Evolutionary conservation across 768 basidiomycete genomes (phyloP), one percentile per base, ranked within the genome.

Genomic region (Tubosaeta sp.): DNA sequence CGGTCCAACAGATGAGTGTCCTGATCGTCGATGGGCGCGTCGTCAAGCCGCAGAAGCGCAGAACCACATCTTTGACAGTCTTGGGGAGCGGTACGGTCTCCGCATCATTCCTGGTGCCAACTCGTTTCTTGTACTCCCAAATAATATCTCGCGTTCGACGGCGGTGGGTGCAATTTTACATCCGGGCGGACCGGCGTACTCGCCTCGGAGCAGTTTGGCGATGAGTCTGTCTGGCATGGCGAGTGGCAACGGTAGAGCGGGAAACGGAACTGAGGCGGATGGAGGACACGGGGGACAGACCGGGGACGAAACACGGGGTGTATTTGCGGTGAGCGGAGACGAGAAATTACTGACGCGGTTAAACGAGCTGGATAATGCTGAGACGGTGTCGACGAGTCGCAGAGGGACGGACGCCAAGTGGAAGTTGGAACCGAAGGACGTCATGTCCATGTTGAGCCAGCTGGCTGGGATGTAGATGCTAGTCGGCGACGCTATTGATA

Each of bases 31-130:
- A 49, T 94, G 91, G 91, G 91, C 90, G 0, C 78, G 86, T 29
- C 73, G 91, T 19, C 90, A 93, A 63, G 91, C 91, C 1, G 88
- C 89, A 0, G 90, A 92, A 64, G 91, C 91, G 19, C 91, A 93
- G 69, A 94, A 94, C 68, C 91, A 93, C 60, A 89, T 92, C 55
- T 92, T 90, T 62, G 90, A 91, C 65, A 87, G 85, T 58, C 81
- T 90, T 30, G 89, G 89, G 36, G 89, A 91, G 63, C 82, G 86
- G 0, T 91, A 87, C 61, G 86, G 87, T 1, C 71, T 93, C 9
- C 83, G 90, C 21, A 91, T 91, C 61, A 87, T 92, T 45, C 90
- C 90, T 0, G 88, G 87, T 2, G 72, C 78, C 48, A 89, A 84
- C 66, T 80, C 79, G 44, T 92, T 92, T 79, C 81, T 92, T 47